A percentile compares a stretch with the other conserved stretches of the same genome.
Evolutionary conservation across 139 green algal genomes (phyloP).

Genomic region (Tetradesmus lagerheimii): DNA sequence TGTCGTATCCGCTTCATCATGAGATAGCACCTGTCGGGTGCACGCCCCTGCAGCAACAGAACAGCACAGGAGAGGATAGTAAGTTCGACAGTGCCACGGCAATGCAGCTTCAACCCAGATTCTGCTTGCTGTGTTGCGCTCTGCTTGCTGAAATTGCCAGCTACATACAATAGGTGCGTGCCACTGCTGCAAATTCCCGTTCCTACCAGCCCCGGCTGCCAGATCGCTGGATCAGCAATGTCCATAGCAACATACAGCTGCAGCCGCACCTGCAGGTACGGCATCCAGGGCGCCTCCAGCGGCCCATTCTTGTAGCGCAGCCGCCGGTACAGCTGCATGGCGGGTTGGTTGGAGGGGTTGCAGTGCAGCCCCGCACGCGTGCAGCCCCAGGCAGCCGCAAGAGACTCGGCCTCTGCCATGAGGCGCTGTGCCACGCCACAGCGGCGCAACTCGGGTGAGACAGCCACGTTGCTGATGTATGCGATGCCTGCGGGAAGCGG

Average conservation of each 20-base stretch:
- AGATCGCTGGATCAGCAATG: no score
- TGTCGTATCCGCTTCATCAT: constrained; percentile 27
- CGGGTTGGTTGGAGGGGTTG: constrained; percentile 31
- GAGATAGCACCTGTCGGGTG: constrained; percentile 34
- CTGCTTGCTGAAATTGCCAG: no score
- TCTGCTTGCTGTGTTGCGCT: no score
- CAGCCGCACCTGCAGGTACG: constrained; percentile 35
- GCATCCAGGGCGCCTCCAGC: constrained; percentile 46
- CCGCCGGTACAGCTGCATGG: constrained; percentile 37
- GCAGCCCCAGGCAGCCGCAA: constrained; percentile 38
- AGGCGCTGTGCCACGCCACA: constrained; percentile 47
- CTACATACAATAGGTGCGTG: no score
- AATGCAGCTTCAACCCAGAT: no score
- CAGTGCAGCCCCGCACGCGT: constrained; percentile 23
- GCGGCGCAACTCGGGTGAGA: constrained; percentile 31
- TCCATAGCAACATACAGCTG: background rate
- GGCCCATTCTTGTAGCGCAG: constrained; percentile 28
- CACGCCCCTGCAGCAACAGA: constrained; percentile 25
- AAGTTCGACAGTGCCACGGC: no score
- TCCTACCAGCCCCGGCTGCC: no score
- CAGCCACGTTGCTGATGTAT: constrained; percentile 62
- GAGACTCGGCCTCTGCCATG: constrained; percentile 42
- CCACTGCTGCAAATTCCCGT: no score
- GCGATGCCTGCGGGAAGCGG: constrained; percentile 35
- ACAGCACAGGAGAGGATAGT: background rate